phyloP scores from a whole-genome alignment of 129 eudicot genomes.

The Cynara cardunculus region DNA sequence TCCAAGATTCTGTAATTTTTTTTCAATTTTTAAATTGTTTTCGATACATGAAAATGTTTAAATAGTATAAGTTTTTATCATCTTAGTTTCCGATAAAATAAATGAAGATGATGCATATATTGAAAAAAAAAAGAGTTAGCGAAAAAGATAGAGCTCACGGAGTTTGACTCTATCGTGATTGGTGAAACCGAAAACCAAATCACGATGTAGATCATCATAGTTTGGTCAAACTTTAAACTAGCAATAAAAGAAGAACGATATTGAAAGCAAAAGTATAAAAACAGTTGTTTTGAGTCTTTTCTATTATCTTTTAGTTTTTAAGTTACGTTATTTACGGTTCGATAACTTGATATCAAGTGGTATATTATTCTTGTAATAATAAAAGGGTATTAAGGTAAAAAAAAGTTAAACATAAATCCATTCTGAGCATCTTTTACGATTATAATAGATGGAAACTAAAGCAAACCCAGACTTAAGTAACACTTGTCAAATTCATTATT shows the following conservation, averaged over 20 bases:
- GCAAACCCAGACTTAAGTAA: background rate
- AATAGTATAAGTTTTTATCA: background rate
- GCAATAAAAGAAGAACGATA: background rate
- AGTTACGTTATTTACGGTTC: background rate
- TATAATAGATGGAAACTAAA: background rate
- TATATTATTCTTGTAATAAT: background rate
- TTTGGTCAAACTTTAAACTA: background rate
- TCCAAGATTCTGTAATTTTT: constrained; percentile 9
- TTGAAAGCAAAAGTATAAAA: background rate
- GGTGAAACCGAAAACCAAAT: background rate
- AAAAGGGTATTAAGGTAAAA: background rate
- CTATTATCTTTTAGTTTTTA: background rate
- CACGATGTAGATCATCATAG: background rate
- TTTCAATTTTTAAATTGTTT: background rate
- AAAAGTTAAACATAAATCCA: background rate
- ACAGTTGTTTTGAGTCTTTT: background rate
- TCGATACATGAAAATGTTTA: background rate
- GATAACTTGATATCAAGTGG: background rate
- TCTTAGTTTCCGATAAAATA: background rate
- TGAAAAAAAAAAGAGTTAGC: background rate
- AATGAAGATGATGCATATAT: background rate
- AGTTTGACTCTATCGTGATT: constrained; percentile 5
- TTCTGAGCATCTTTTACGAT: background rate
- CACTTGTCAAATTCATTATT: background rate
- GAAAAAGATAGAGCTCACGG: background rate